Conservation (phyloP, 371 early-diverging fungal genomes). For the Lichtheimia ornata region DNA sequence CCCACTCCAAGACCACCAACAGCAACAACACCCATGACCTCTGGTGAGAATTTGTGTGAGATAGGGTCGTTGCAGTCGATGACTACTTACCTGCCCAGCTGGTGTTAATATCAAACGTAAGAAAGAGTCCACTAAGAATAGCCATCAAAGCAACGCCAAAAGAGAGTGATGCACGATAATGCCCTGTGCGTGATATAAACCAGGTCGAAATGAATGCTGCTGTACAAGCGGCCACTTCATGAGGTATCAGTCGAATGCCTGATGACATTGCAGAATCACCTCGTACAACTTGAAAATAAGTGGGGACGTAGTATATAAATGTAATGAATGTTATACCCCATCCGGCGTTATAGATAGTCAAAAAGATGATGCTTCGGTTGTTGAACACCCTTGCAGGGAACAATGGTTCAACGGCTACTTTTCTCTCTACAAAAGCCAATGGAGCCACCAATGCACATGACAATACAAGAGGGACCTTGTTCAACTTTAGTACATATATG, state of each 20-base stretch:
- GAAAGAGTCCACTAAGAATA: constrained; percentile 30
- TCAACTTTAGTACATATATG: too few species aligned
- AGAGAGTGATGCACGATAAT: constrained; percentile 2
- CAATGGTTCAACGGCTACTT: background rate
- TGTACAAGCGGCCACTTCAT: constrained; percentile 28
- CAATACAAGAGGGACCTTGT: background rate
- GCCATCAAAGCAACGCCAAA: constrained; percentile 43
- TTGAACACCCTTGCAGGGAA: background rate
- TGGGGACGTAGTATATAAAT: constrained; percentile 62
- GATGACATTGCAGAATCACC: constrained; percentile 54
- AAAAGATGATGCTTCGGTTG: constrained; percentile 38
- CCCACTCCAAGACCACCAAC: constrained; percentile 36
- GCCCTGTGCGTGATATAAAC: too few species aligned
- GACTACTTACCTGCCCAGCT: constrained; percentile 25
- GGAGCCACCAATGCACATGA: background rate
- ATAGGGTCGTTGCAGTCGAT: background rate
- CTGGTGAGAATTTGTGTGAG: constrained; percentile 9
- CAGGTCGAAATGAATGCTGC: too few species aligned
- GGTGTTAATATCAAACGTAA: constrained; percentile 28
- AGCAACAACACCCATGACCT: constrained; percentile 39
- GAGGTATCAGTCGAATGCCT: constrained; percentile 46
- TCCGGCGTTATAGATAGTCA: constrained; percentile 51
- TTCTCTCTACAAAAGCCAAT: background rate
- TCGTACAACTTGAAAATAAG: constrained; percentile 78
- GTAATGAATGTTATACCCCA: constrained; percentile 56